A percentile compares a stretch with the other conserved stretches of the same genome.
These are phyloP conservation scores for Phytophthora vignae DNA, from an alignment of 352 stramenopile genomes.

Conservation along the genomic window DNA sequence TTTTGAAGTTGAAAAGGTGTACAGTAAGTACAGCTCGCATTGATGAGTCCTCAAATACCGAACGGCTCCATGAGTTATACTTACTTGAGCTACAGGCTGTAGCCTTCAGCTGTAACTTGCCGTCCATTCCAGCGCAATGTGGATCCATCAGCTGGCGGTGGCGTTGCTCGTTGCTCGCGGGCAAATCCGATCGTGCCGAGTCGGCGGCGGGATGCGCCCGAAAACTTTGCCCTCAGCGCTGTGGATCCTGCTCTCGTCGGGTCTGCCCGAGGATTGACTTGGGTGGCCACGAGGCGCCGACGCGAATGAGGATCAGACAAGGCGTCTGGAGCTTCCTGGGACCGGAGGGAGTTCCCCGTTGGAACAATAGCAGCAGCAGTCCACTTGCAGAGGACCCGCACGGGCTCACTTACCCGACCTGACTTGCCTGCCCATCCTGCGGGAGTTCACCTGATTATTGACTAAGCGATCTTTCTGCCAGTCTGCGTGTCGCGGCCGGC, in stretches of 20 bases:
- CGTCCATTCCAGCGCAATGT: neutral
- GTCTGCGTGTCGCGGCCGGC: neutral
- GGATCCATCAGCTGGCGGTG: constrained; percentile 21
- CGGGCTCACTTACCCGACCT: neutral
- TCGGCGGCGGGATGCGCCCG: constrained; percentile 1
- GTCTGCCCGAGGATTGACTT: constrained; percentile 2
- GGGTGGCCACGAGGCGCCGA: constrained; percentile 8
- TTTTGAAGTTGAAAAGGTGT: no score
- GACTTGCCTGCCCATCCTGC: neutral
- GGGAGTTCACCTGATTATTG: neutral
- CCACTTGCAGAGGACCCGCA: neutral
- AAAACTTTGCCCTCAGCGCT: constrained; percentile 6
- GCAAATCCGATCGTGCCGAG: constrained; percentile 13
- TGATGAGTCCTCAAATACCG: constrained; percentile 4
- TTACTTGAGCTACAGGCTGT: no score
- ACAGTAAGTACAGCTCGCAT: neutral
- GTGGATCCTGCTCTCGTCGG: neutral
- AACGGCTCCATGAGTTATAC: neutral
- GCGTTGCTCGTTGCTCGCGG: constrained; percentile 2
- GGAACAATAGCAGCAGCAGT: constrained; percentile 17
- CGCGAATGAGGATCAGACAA: constrained; percentile 12
- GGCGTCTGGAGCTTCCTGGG: neutral
- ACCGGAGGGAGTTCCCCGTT: constrained; percentile 8
- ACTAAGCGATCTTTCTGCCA: constrained; percentile 4
- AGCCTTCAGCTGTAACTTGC: neutral